These are phyloP conservation scores for Xeromyces bisporus DNA, from an alignment of 495 filamentous ascomycete species.

Conservation along the genomic window DNA sequence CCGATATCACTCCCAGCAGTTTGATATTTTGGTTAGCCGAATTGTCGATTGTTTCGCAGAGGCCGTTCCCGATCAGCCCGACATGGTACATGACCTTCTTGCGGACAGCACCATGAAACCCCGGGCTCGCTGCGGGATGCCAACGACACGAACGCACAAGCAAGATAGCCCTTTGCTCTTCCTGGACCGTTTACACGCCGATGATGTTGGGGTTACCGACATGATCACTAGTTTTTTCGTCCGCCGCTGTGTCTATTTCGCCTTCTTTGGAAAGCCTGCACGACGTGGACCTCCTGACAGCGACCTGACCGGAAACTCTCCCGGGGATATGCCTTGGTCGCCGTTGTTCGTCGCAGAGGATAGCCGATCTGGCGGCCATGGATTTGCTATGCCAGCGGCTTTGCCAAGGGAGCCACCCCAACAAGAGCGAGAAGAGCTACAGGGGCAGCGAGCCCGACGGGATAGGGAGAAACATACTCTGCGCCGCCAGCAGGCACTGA, in stretches of 20 bases:
- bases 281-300: background rate
- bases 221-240: background rate
- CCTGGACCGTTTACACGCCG: background rate
- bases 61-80: background rate
- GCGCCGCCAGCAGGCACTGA: too few species aligned
- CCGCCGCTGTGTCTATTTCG: background rate
- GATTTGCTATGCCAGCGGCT: too few species aligned
- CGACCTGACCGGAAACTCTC: background rate
- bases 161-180: background rate
- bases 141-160: background rate
- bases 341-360: constrained; percentile 1
- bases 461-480: too few species aligned
- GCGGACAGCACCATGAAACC: background rate
- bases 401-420: too few species aligned
- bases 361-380: too few species aligned
- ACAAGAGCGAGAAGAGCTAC: too few species aligned
- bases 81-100: background rate
- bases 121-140: background rate
- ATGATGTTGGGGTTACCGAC: too few species aligned
- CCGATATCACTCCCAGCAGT: constrained; percentile 9
- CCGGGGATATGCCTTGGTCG: background rate
- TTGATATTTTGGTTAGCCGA: constrained; percentile 9
- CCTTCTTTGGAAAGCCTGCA: constrained; percentile 1
- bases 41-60: constrained; percentile 1
- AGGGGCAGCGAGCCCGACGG: too few species aligned